A percentile compares a stretch with the other conserved stretches of the same genome.
Evolutionary conservation across 1,284 basidiomycete genomes (phyloP).

Genomic region (Hymenochaete sp.): DNA sequence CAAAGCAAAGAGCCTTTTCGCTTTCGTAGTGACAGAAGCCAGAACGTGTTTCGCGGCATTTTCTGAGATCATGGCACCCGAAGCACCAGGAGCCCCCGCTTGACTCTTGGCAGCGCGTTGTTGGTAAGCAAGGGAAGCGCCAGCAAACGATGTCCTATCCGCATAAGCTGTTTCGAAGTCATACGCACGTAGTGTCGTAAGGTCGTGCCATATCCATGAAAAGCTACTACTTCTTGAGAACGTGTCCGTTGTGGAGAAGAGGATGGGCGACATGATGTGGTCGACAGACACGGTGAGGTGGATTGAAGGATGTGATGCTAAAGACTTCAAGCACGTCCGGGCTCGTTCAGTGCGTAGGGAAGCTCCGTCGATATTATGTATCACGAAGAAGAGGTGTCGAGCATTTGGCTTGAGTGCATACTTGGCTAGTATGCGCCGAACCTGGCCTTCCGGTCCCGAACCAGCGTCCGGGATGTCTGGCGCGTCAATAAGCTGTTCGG

Average conservation of each 20-base stretch:
- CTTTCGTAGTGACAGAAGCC: slow-evolving; percentile 78
- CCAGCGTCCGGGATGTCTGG: slow-evolving; percentile 31
- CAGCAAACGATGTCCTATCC: slow-evolving; percentile 55
- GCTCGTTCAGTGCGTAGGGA: slow-evolving; percentile 55
- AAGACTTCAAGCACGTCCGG: slow-evolving; percentile 54
- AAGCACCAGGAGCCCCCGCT: slow-evolving; percentile 5
- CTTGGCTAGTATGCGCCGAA: slow-evolving; percentile 54
- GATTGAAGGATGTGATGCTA: slow-evolving; percentile 64
- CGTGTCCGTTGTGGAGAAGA: slow-evolving; percentile 62
- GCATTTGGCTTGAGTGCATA: slow-evolving; percentile 33
- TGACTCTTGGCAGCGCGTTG: slow-evolving; percentile 26
- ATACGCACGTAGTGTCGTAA: slow-evolving; percentile 77
- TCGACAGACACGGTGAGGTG: slow-evolving; percentile 80
- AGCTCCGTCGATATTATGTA: slow-evolving; percentile 83
- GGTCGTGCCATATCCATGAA: slow-evolving; percentile 82
- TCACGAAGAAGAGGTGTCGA: slow-evolving; percentile 58
- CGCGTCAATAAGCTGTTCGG: slow-evolving; percentile 38
- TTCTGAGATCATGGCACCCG: slow-evolving; percentile 53
- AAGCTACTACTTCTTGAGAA: slow-evolving; percentile 44
- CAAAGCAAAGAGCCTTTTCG: slow-evolving; percentile 68
- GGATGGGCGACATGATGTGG: slow-evolving; percentile 70
- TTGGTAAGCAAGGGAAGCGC: slow-evolving; percentile 35
- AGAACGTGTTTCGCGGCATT: slow-evolving; percentile 79
- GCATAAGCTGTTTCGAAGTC: slow-evolving; percentile 66
- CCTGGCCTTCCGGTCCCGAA: slow-evolving; percentile 47